phyloP scores from a whole-genome alignment of 371 early-diverging fungal species.

The Rhizopus microsporus region DNA sequence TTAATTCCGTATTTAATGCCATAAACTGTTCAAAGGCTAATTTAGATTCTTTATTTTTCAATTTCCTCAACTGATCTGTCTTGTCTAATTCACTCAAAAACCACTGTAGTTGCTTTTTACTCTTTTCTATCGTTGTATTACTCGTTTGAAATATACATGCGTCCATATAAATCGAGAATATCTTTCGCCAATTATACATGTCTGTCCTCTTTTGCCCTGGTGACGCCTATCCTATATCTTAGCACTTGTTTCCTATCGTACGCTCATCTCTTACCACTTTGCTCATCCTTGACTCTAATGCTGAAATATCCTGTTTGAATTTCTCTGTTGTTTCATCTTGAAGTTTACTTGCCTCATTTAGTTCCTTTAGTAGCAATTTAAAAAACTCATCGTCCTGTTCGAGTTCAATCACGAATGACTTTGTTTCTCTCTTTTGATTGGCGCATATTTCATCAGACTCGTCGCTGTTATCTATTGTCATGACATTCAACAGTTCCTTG shows the following conservation, averaged over 20 bases:
- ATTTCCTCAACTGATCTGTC: conserved; percentile 36
- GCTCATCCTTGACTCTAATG: conserved; percentile 47
- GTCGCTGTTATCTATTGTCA: conserved; percentile 14
- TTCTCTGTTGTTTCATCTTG: conserved; percentile 38
- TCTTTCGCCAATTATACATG: conserved; percentile 73
- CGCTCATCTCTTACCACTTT: conserved; percentile 30
- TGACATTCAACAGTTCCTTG: conserved; percentile 14
- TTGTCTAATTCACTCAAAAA: conserved; percentile 55
- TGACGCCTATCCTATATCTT: conserved; percentile 18
- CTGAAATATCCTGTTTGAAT: conserved; percentile 50
- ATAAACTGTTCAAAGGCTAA: conserved; percentile 59
- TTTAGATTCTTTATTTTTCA: conserved; percentile 49
- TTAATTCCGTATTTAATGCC: conserved; percentile 67
- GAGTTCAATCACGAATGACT: conserved; percentile 55
- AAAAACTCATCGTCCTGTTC: conserved; percentile 66
- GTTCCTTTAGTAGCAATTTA: conserved; percentile 51
- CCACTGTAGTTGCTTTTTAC: conserved; percentile 61
- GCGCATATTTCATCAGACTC: not conserved
- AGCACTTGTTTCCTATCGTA: not conserved
- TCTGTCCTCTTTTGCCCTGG: conserved; percentile 63
- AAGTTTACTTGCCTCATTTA: conserved; percentile 43
- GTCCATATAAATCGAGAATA: conserved; percentile 70
- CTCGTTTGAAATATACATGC: conserved; percentile 65
- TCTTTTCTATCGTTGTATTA: conserved; percentile 52
- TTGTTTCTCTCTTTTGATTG: conserved; percentile 11